A percentile compares a stretch with the other conserved stretches of the same genome.
Evolutionary conservation across 495 filamentous ascomycete species (phyloP).

Genomic region (Xylaria curta): DNA sequence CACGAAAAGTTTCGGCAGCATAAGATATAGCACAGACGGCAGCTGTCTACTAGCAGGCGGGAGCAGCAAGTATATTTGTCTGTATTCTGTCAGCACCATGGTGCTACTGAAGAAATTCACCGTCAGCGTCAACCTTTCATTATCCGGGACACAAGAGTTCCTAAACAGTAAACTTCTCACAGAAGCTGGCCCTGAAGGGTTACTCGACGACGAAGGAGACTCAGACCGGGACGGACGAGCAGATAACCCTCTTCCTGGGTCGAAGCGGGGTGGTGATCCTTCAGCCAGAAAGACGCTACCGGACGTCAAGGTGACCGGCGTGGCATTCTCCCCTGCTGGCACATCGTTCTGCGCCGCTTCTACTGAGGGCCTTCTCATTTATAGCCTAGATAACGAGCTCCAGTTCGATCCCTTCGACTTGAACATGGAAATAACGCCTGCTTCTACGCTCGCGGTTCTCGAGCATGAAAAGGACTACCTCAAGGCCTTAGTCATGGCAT

Average conservation of each 20-base stretch:
- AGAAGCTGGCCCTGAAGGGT: constrained; percentile 81
- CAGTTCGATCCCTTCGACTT: constrained; percentile 96
- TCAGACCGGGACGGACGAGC: constrained; percentile 87
- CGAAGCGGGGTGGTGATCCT: constrained; percentile 80
- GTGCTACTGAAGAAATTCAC: constrained; percentile 93
- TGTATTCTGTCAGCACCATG: constrained; percentile 89
- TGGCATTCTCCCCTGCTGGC: constrained; percentile 88
- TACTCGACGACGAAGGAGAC: constrained; percentile 87
- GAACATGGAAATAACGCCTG: constrained; percentile 88
- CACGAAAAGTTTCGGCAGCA: constrained; percentile 86
- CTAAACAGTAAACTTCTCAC: constrained; percentile 90
- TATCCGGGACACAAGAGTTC: constrained; percentile 96
- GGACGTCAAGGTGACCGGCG: constrained; percentile 83
- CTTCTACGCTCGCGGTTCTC: constrained; percentile 77
- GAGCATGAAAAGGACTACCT: constrained; percentile 77
- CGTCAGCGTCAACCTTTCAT: constrained; percentile 88
- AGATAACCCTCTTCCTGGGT: constrained; percentile 85
- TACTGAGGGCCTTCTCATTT: constrained; percentile 92
- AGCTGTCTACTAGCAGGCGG: constrained; percentile 87
- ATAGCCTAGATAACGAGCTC: constrained; percentile 80
- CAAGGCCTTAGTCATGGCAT: constrained; percentile 94
- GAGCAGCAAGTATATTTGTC: constrained; percentile 96
- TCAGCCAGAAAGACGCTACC: constrained; percentile 75
- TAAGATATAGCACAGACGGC: constrained; percentile 90
- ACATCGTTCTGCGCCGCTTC: constrained; percentile 92